Conservation (phyloP, 352 stramenopile species). For the Phytophthora palmivora region DNA sequence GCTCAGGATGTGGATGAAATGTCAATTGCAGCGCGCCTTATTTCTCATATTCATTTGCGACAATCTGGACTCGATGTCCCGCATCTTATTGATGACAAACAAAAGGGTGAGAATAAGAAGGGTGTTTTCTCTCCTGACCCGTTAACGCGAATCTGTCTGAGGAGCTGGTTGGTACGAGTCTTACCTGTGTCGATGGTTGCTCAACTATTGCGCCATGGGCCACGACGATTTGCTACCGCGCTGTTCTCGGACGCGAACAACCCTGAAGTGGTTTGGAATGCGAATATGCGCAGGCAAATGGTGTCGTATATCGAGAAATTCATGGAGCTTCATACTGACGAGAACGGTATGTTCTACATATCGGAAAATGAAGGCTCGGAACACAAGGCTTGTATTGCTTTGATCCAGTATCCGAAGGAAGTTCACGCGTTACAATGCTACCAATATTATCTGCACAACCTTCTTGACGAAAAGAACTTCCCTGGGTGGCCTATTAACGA, state of each 20-base stretch:
- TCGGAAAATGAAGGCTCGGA: constrained; percentile 68
- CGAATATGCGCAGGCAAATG: constrained; percentile 88
- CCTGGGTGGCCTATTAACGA: constrained; percentile 91
- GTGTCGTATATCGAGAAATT: constrained; percentile 89
- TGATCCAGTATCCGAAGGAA: constrained; percentile 87
- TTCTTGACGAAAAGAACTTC: constrained; percentile 86
- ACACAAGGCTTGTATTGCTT: constrained; percentile 79
- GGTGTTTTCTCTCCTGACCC: constrained; percentile 81
- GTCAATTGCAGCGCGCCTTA: constrained; percentile 76
- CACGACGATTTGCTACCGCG: constrained; percentile 74
- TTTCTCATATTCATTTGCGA: constrained; percentile 84
- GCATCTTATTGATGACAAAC: constrained; percentile 72
- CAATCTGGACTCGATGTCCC: constrained; percentile 72
- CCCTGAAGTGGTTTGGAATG: constrained; percentile 88
- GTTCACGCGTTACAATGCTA: constrained; percentile 89
- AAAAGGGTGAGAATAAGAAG: constrained; percentile 84
- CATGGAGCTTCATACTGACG: constrained; percentile 75
- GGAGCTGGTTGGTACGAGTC: constrained; percentile 84
- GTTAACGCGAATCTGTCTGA: constrained; percentile 83
- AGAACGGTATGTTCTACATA: constrained; percentile 78
- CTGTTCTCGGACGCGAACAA: constrained; percentile 88
- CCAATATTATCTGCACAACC: constrained; percentile 89
- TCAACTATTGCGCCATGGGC: constrained; percentile 81
- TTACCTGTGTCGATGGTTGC: constrained; percentile 88
- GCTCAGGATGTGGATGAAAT: constrained; percentile 86